Base-by-base conservation (phyloP, 140 eudicot species). In the Anethum foeniculum region DNA sequence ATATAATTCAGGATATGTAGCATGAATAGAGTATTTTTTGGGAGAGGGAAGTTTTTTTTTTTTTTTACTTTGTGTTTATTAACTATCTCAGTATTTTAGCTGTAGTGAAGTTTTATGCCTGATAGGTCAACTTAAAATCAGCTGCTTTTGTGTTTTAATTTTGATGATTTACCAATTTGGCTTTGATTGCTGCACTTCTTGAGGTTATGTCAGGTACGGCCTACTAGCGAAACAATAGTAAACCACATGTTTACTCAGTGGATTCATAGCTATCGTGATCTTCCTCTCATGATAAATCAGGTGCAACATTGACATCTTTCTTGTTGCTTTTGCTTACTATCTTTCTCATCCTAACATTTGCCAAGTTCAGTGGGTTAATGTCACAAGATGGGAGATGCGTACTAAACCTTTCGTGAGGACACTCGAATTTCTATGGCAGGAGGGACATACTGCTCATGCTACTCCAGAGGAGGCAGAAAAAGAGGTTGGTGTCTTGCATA, bases 331-430 rank as follows among this genome's bases (percentile, higher is more conserved):
- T 69, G n/a, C 72, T 80, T 51, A 67, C 51, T 46, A 34, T 81
- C 30, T 11, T 13, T 68, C 27, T 39, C 25, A 64, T 46, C 3
- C 68, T 60, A 32, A 60, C 68, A 60, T 81, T 28, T 75, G 15
- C 68, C 13, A 60, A 7, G 32, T 82, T 65, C 71, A 95, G 99
- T 96, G 99, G 99, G 98, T 96, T n/a, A 96, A 93, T 85, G 98
- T 96, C 79, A 96, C 99, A 60, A 91, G 99, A 83, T 96, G 99
- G 98, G 99, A 96, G 90, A 91, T 93, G 98, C 99, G 98, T 36
- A 96, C 99, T 32, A 93, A 96, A 82, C 99, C 99, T 19, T 96
- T 96, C 79, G 86, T 96, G 60, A 90, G 99, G 82, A 96, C 99
- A 44, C 96, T 95, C 27, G 97, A 95, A 76, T 95, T 95, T 88